phyloP scores from a whole-genome alignment of 257 asterid species.

The Nicotiana benthamiana region DNA sequence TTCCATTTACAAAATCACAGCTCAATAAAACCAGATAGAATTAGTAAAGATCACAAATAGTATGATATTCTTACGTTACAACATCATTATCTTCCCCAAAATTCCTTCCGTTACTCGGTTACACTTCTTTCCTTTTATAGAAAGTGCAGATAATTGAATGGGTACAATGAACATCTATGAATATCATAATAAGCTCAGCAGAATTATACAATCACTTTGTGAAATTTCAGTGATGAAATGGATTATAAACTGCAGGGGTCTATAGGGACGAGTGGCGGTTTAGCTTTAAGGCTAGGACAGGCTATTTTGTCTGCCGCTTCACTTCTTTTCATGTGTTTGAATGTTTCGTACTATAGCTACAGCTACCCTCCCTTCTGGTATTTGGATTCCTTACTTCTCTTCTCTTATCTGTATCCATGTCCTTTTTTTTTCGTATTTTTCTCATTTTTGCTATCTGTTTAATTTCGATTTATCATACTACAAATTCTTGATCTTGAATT shows the following conservation, averaged over 20 bases:
- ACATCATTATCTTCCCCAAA: neutral
- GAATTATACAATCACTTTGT: neutral
- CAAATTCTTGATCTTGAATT: too few relatives aligned
- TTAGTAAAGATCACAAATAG: neutral
- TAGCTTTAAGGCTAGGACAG: constrained; percentile 54
- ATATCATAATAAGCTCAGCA: neutral
- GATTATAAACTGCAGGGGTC: constrained; percentile 45
- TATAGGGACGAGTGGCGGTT: constrained; percentile 54
- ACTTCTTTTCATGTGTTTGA: constrained; percentile 57
- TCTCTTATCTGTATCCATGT: neutral
- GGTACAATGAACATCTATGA: too few relatives aligned
- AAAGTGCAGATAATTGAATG: neutral
- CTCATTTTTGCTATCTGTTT: too few relatives aligned
- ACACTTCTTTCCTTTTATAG: neutral
- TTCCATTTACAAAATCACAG: neutral
- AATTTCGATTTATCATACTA: too few relatives aligned
- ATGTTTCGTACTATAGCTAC: constrained; percentile 59
- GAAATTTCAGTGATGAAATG: constrained; percentile 11
- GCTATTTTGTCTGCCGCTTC: constrained; percentile 49
- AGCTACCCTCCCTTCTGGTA: constrained; percentile 76
- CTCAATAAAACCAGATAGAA: neutral
- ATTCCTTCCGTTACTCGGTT: neutral
- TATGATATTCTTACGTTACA: neutral
- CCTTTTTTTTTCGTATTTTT: neutral
- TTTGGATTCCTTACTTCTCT: neutral